Conservation (phyloP, 306 rosid genomes). For the Vigna mungo region DNA sequence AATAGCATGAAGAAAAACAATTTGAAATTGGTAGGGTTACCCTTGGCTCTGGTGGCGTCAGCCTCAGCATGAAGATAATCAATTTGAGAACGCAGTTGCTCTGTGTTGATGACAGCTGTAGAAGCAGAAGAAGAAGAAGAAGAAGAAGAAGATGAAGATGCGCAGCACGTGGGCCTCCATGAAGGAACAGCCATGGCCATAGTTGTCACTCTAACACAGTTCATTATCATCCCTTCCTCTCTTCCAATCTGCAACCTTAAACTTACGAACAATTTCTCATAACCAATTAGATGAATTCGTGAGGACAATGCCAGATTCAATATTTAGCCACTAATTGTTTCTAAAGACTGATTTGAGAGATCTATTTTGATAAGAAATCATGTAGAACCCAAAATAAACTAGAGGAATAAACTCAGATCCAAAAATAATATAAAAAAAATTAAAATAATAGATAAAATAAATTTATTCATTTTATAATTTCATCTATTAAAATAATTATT, state of each 20-base stretch:
- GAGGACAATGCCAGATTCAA: too few relatives aligned
- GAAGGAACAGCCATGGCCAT: constrained; percentile 53
- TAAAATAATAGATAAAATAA: too few relatives aligned
- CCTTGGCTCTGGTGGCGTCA: constrained; percentile 69
- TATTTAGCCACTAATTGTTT: too few relatives aligned
- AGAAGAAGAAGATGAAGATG: constrained; percentile 55
- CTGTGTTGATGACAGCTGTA: constrained; percentile 46
- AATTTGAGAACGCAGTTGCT: constrained; percentile 73
- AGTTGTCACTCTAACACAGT: constrained; percentile 50
- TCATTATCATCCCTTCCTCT: constrained; percentile 41
- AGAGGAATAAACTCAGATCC: too few relatives aligned
- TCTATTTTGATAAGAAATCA: too few relatives aligned
- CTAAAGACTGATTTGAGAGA: too few relatives aligned
- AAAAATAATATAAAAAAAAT: too few relatives aligned
- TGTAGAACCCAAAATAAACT: too few relatives aligned
- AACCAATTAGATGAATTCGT: too few relatives aligned
- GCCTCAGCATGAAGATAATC: constrained; percentile 85
- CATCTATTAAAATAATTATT: too few relatives aligned
- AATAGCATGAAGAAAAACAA: background rate
- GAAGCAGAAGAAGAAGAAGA: constrained; percentile 32
- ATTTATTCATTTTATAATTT: too few relatives aligned
- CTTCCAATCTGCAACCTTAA: background rate
- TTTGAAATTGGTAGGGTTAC: constrained; percentile 39
- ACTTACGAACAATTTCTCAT: too few relatives aligned
- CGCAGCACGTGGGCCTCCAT: constrained; percentile 44